Evolutionary conservation across 1,284 basidiomycete genomes (phyloP).

Genomic region (Ustilago loliicola): DNA sequence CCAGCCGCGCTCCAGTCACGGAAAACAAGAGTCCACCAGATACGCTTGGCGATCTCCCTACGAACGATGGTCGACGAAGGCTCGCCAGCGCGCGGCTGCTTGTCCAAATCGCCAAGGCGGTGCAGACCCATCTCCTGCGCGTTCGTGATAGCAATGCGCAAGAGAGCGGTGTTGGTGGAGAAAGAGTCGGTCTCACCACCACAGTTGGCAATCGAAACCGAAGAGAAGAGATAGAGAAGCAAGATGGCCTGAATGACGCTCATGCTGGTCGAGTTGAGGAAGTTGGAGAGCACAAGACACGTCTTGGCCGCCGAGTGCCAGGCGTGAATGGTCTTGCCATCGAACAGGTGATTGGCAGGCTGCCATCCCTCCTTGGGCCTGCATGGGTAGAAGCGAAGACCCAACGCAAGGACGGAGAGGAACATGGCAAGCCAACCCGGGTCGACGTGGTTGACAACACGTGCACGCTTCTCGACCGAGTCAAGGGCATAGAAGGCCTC

Average conservation of each 20-base stretch:
- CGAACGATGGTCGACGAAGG: constrained; percentile 52
- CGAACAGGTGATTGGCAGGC: constrained; percentile 55
- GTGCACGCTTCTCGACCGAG: constrained; percentile 59
- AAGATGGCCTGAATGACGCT: constrained; percentile 64
- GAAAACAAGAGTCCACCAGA: constrained; percentile 67
- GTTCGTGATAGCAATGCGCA: constrained; percentile 64
- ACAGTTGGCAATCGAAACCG: constrained; percentile 32
- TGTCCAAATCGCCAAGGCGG: constrained; percentile 61
- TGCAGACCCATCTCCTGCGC: constrained; percentile 67
- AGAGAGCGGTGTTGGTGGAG: constrained; percentile 37
- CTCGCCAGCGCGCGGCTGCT: constrained; percentile 54
- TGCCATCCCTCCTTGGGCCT: constrained; percentile 49
- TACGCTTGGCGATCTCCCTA: constrained; percentile 64
- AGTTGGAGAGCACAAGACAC: constrained; percentile 60
- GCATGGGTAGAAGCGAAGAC: constrained; percentile 65
- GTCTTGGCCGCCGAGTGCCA: constrained; percentile 66
- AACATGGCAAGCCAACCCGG: constrained; percentile 63
- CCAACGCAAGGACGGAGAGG: constrained; percentile 62
- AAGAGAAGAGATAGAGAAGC: constrained; percentile 47
- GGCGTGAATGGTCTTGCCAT: constrained; percentile 58
- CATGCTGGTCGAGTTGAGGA: constrained; percentile 55
- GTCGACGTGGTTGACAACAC: constrained; percentile 65
- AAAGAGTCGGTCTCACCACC: constrained; percentile 42
- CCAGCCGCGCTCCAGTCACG: constrained; percentile 59
- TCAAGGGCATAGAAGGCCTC: constrained; percentile 62